phyloP scores from a whole-genome alignment of 768 basidiomycete species.

The Pisolithus sp. region DNA sequence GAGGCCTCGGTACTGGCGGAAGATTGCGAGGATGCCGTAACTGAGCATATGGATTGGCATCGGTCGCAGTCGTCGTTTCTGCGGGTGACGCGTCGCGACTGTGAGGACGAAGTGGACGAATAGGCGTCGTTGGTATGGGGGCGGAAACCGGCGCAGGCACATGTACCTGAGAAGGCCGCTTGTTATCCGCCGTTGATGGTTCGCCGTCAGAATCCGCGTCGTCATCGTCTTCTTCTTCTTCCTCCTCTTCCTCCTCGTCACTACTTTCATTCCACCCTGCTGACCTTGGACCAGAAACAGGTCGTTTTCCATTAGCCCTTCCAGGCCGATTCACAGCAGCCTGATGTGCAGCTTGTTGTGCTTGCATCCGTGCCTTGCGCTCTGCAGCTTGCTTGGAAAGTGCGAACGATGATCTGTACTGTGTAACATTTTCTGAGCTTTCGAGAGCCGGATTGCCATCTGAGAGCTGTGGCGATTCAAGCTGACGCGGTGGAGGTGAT shows the following conservation, averaged over 20 bases:
- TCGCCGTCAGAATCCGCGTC: conserved; percentile 59
- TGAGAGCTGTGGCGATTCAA: conserved; percentile 30
- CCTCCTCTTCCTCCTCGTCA: conserved; percentile 80
- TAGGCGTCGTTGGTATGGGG: conserved; percentile 14
- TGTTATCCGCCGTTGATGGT: conserved; percentile 29
- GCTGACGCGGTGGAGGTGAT: conserved; percentile 22
- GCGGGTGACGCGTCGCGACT: conserved; percentile 27
- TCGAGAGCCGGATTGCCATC: conserved; percentile 19
- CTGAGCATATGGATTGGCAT: conserved; percentile 38
- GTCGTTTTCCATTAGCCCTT: conserved; percentile 37
- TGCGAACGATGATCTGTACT: conserved; percentile 83
- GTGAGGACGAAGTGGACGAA: conserved; percentile 24
- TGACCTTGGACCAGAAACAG: conserved; percentile 35
- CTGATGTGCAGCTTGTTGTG: conserved; percentile 75
- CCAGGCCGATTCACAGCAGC: conserved; percentile 75
- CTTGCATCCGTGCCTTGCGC: conserved; percentile 77
- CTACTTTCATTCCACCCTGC: conserved; percentile 63
- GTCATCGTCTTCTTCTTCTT: conserved; percentile 62
- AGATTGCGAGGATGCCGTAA: conserved; percentile 55
- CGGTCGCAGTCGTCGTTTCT: conserved; percentile 24
- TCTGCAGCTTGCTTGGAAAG: conserved; percentile 79
- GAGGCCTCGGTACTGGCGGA: conserved; percentile 54
- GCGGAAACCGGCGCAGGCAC: conserved; percentile 15
- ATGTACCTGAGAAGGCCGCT: conserved; percentile 24
- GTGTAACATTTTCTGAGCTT: conserved; percentile 26